Evolutionary conservation across 495 filamentous ascomycete species (phyloP).

Genomic region (Apiosordaria backusii): DNA sequence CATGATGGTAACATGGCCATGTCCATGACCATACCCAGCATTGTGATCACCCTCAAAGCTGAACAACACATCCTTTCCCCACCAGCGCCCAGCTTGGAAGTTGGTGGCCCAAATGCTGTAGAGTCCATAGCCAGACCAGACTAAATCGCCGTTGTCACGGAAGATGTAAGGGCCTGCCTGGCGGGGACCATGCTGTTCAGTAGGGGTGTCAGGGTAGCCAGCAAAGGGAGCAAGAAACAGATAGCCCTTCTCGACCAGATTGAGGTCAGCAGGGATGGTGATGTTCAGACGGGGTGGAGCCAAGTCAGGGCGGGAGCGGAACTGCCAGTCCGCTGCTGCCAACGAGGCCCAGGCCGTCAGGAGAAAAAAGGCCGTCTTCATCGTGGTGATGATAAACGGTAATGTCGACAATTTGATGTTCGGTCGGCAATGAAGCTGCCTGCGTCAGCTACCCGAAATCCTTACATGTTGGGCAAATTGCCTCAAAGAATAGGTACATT

Average conservation of each 20-base stretch:
- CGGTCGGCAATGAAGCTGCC: conserved; percentile 21
- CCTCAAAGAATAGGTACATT: conserved; percentile 55
- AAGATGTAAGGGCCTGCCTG: conserved; percentile 57
- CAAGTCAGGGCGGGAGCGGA: conserved; percentile 54
- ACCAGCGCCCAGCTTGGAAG: conserved; percentile 44
- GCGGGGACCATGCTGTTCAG: conserved; percentile 48
- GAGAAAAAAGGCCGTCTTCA: conserved; percentile 31
- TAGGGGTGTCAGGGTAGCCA: conserved; percentile 41
- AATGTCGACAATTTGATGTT: no score
- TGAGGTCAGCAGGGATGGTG: conserved; percentile 48
- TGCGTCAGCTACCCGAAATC: conserved; percentile 42
- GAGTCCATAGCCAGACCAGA: conserved; percentile 56
- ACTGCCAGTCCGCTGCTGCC: conserved; percentile 55
- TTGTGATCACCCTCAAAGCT: conserved; percentile 55
- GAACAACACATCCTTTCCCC: conserved; percentile 51
- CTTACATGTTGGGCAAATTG: conserved; percentile 33
- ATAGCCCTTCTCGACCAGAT: conserved; percentile 51
- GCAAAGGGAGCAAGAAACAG: conserved; percentile 55
- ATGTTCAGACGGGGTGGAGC: conserved; percentile 55
- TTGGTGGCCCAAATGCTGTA: conserved; percentile 53
- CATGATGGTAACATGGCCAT: conserved; percentile 50
- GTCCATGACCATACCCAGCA: conserved; percentile 51
- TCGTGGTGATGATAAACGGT: no score
- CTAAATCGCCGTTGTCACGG: conserved; percentile 50
- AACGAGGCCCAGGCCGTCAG: conserved; percentile 24